Evolutionary conservation across 176 grass and related monocot species (phyloP).

Genomic region (Cocos nucifera): DNA sequence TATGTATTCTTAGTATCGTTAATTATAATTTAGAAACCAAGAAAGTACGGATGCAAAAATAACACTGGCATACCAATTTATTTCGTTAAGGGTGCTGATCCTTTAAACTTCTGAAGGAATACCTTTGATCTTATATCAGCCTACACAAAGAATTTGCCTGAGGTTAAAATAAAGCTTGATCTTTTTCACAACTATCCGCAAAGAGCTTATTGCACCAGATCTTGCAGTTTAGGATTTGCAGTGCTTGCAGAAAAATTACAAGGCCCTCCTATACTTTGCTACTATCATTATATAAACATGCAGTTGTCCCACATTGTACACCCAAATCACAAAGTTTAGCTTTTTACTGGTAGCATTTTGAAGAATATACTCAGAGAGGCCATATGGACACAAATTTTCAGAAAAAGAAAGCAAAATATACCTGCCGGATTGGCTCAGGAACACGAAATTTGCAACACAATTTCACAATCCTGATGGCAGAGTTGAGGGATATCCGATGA

Average conservation of each 20-base stretch:
- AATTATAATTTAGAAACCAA: no score
- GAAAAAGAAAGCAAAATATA: slow-evolving; percentile 16
- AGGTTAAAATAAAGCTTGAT: neutral
- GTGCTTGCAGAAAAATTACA: no score
- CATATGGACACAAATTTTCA: neutral
- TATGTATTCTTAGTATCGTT: no score
- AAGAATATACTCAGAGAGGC: neutral
- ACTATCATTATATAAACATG: no score
- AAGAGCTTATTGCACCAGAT: neutral
- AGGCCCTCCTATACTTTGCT: no score
- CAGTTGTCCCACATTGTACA: no score
- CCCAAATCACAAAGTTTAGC: no score
- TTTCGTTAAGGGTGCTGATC: slow-evolving; percentile 12
- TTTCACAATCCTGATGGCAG: slow-evolving; percentile 47
- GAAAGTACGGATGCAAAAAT: no score
- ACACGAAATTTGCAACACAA: slow-evolving; percentile 63
- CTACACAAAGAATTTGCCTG: slow-evolving; percentile 14
- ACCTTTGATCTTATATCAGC: slow-evolving; percentile 92
- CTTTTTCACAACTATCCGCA: slow-evolving; percentile 7
- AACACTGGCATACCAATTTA: slow-evolving; percentile 6
- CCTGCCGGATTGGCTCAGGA: slow-evolving; percentile 78
- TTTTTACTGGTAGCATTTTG: no score
- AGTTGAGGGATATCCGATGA: slow-evolving; percentile 69
- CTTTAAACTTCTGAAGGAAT: slow-evolving; percentile 53
- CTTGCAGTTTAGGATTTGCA: no score